These are phyloP conservation scores for Metschnikowia corniflorae DNA, from an alignment of 805 yeast genomes.

Conservation along the genomic window DNA sequence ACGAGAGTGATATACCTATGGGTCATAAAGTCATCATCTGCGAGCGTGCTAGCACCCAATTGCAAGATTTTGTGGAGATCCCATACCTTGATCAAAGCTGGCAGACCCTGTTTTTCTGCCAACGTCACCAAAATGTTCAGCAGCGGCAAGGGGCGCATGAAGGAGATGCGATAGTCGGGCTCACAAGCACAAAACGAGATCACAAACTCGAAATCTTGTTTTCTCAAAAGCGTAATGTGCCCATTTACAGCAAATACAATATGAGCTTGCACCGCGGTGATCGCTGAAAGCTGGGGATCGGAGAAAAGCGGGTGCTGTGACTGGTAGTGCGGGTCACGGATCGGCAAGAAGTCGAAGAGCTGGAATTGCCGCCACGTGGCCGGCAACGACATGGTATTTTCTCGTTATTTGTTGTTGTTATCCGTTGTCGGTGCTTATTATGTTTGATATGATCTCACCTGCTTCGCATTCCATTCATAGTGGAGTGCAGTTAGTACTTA, in stretches of 20 bases:
- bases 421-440: no score
- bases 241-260: constrained; percentile 61
- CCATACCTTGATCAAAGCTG: constrained; percentile 71
- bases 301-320: constrained; percentile 67
- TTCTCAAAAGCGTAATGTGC: constrained; percentile 50
- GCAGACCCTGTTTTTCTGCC: constrained; percentile 71
- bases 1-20: constrained; percentile 58
- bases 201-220: constrained; percentile 43
- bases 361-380: constrained; percentile 74
- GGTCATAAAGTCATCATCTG: constrained; percentile 17
- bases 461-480: no score
- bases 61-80: constrained; percentile 50
- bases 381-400: constrained; percentile 21
- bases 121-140: constrained; percentile 61
- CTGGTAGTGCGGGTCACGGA: constrained; percentile 74
- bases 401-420: no score
- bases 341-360: constrained; percentile 79
- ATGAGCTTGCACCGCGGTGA: constrained; percentile 52
- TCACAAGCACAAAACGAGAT: constrained; percentile 56
- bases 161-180: constrained; percentile 59
- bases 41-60: constrained; percentile 16
- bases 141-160: constrained; percentile 45
- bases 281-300: constrained; percentile 66
- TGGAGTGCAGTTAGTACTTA: no score
- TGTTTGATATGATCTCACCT: no score